Base-by-base conservation (phyloP, 306 rosid genomes). In the Parietaria judaica region DNA sequence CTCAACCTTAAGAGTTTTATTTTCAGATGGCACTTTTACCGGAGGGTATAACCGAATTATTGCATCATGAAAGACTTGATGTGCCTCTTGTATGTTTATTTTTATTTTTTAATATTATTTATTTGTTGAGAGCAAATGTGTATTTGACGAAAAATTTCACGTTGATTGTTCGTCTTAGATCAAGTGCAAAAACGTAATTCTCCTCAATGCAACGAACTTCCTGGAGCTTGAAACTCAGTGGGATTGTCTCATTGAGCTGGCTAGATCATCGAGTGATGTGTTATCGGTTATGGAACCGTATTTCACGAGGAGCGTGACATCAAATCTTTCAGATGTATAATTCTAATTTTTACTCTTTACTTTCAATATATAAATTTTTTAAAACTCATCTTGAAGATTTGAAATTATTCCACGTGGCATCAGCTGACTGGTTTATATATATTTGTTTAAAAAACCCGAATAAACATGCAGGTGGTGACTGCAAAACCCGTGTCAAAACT, bases 21-120 rank as follows among this genome's bases (percentile, higher is more conserved):
- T 92, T 73, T 79, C 88, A 88, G 95, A 88, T 92, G 98, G 98
- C 94, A 70, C 96, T 78, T 56, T 67, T 92, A 77, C 98, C 98
- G 0, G 96, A 92, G 81, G 96, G 96, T 71, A 88, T 92, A 64
- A 92, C 98, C 14, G 95, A 92, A 71, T 67, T 88, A 57, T 78
- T 88, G 83, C 98, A 88, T 74, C 98, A 92, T 44, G 95, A 76
- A 70, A 76, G 71, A 50, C 72, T 88, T 83, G 61, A 74, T 8
- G 86, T 86, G 70, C 98, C 96, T 11, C 74, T 92, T 95, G 98
- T 86, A 80, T 76, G 58, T 59, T 69, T 57, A 52, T 48, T 10
- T 35, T 54, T 60, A 56, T 62, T 36, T 66, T 69, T 36, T 14
- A 67, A 39, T 66, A 1, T 54, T 61, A 54, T 46, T 23, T 14